Conservation (phyloP, 331 rosid genomes). For the Malus hybrid region DNA sequence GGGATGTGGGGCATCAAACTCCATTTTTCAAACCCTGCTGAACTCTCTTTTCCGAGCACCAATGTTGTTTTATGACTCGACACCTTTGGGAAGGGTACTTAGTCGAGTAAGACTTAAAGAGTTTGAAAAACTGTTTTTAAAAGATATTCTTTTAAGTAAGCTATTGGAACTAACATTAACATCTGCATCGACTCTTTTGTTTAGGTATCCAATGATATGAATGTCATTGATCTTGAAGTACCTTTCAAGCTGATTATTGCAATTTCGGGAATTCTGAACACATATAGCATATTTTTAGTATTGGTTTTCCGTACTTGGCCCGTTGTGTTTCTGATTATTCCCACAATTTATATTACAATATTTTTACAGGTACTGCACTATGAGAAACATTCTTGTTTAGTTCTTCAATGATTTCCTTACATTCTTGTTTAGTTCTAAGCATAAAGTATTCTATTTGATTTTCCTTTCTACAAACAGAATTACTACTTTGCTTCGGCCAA, state of each 20-base stretch:
- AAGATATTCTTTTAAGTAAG: not conserved
- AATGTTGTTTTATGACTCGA: constrained; percentile 56
- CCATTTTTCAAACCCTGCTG: constrained; percentile 28
- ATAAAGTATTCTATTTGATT: not conserved
- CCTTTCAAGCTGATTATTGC: constrained; percentile 19
- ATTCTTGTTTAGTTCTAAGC: not conserved
- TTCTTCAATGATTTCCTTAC: not conserved
- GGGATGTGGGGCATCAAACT: constrained; percentile 40
- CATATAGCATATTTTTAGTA: constrained; percentile 25
- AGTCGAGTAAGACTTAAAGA: constrained; percentile 43
- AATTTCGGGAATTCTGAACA: constrained; percentile 9
- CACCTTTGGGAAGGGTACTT: constrained; percentile 67
- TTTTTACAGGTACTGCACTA: constrained; percentile 25
- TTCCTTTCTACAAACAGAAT: constrained; percentile 15
- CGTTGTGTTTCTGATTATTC: constrained; percentile 40
- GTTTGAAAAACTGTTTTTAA: not conserved
- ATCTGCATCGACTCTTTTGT: not conserved
- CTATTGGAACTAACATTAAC: not conserved
- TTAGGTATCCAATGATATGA: constrained; percentile 50
- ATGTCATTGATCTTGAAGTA: constrained; percentile 42
- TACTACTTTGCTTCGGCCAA: constrained; percentile 46
- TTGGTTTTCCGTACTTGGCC: constrained; percentile 50
- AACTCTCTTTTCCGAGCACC: constrained; percentile 53
- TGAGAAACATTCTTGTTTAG: too few relatives aligned
- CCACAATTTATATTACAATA: constrained; percentile 30